A percentile compares a stretch with the other conserved stretches of the same genome.
Conservation (phyloP, 805 yeast species). For the Zygotorulaspora florentina region DNA sequence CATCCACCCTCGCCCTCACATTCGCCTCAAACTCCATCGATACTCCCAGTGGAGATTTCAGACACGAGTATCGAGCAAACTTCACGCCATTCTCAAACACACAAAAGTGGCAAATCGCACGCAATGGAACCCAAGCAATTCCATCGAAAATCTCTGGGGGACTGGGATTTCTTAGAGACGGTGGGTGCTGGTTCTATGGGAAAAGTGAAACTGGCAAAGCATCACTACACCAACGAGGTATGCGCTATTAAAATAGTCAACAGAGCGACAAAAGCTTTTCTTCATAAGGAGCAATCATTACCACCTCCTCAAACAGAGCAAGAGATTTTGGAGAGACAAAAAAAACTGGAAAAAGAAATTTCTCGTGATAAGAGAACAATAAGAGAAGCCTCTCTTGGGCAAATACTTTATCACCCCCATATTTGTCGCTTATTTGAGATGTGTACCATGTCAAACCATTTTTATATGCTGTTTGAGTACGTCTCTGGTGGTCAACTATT, state of each 20-base stretch:
- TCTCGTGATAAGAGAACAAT: slow-evolving; percentile 89
- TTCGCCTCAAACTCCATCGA: slow-evolving; percentile 15
- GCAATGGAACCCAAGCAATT: slow-evolving; percentile 39
- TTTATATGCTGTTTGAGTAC: slow-evolving; percentile 93
- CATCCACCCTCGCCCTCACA: slow-evolving; percentile 7
- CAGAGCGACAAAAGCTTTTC: slow-evolving; percentile 74
- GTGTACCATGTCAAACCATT: slow-evolving; percentile 94
- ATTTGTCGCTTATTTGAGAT: slow-evolving; percentile 90
- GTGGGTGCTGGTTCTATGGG: slow-evolving; percentile 99
- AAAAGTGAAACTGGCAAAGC: slow-evolving; percentile 90
- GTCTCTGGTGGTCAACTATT: slow-evolving; percentile 97
- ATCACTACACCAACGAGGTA: slow-evolving; percentile 70
- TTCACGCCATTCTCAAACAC: slow-evolving; percentile 10
- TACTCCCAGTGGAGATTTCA: slow-evolving; percentile 25
- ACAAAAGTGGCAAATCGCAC: slow-evolving; percentile 13
- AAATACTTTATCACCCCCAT: slow-evolving; percentile 84
- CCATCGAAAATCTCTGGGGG: slow-evolving; percentile 87
- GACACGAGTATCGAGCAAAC: slow-evolving; percentile 10
- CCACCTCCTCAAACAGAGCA: slow-evolving; percentile 59
- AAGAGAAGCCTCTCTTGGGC: slow-evolving; percentile 92
- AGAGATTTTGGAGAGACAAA: slow-evolving; percentile 56
- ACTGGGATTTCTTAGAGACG: slow-evolving; percentile 93
- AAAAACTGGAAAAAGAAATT: slow-evolving; percentile 74
- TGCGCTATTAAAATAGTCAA: slow-evolving; percentile 94
- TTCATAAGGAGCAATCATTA: slow-evolving; percentile 64